Percentiles rank a stretch among this genome's conserved stretches.
Evolutionary conservation across 805 yeast species (phyloP).

Genomic region (Spathaspora girioi): DNA sequence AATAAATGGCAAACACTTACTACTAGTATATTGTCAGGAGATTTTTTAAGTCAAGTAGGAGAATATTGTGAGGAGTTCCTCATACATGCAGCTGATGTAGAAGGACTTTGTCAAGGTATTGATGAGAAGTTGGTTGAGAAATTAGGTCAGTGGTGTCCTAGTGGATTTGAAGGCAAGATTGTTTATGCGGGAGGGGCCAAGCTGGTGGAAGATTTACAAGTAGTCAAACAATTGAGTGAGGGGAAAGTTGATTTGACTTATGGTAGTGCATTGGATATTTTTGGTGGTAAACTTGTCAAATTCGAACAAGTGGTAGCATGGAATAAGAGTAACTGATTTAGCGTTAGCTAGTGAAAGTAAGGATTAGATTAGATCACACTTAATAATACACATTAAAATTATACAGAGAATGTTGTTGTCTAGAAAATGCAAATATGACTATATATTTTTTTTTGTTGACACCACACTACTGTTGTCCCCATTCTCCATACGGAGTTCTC

Average conservation of each 20-base stretch:
- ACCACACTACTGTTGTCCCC: constrained; percentile 27
- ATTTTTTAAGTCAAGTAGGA: constrained; percentile 52
- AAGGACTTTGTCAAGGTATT: constrained; percentile 91
- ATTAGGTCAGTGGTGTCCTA: constrained; percentile 74
- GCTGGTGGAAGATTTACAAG: constrained; percentile 59
- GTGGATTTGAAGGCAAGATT: constrained; percentile 55
- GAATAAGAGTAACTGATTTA: constrained; percentile 41
- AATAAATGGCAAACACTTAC: constrained; percentile 96
- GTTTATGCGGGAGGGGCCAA: constrained; percentile 98
- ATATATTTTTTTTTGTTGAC: neutral
- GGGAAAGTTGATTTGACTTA: constrained; percentile 89
- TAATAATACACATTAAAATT: neutral
- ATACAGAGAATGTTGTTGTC: neutral
- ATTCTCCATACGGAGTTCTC: constrained; percentile 26
- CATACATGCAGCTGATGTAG: constrained; percentile 98
- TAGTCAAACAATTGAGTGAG: constrained; percentile 62
- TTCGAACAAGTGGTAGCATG: constrained; percentile 74
- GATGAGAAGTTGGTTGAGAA: constrained; percentile 72
- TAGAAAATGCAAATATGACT: neutral
- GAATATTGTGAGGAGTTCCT: constrained; percentile 80
- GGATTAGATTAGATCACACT: neutral
- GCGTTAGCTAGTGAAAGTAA: too few relatives aligned
- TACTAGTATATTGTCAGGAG: constrained; percentile 48
- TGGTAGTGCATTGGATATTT: constrained; percentile 91
- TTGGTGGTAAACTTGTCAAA: constrained; percentile 82